A percentile compares a stretch with the other conserved stretches of the same genome.
phyloP scores from a whole-genome alignment of 2,329 filamentous ascomycete species.

The Colletotrichum phormii region DNA sequence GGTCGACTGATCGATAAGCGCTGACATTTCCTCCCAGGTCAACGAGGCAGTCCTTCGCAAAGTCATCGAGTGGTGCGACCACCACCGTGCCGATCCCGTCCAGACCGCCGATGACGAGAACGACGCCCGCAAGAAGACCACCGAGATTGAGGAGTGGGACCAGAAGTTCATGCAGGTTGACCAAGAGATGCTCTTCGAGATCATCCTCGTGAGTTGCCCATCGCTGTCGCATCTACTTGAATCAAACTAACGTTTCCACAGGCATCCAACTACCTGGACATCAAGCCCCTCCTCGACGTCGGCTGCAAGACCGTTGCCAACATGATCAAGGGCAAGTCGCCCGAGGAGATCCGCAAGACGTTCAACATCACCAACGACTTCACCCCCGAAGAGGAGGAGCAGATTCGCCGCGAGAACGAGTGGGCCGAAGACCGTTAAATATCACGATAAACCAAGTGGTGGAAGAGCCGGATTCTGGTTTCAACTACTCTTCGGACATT shows the following conservation, averaged over 20 bases:
- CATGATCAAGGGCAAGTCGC: conserved; percentile 99
- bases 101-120: conserved; percentile 87
- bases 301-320: conserved; percentile 99
- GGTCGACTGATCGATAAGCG: conserved; percentile 7
- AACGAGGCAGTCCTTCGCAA: conserved; percentile 95
- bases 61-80: conserved; percentile 97
- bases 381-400: conserved; percentile 98
- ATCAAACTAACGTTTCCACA: conserved; percentile 47
- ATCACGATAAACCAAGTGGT: neutral
- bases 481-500: neutral
- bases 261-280: conserved; percentile 99
- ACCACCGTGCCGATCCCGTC: conserved; percentile 92
- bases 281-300: conserved; percentile 97
- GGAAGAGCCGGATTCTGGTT: conserved; percentile 3
- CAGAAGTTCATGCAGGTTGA: conserved; percentile 99
- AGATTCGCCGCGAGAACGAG: conserved; percentile 92
- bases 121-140: conserved; percentile 96
- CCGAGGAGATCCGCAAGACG: conserved; percentile 98
- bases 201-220: conserved; percentile 82
- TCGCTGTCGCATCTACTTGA: neutral
- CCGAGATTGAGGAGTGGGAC: conserved; percentile 99
- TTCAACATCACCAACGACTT: conserved; percentile 99
- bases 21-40: conserved; percentile 63
- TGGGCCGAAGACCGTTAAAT: conserved; percentile 85
- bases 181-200: conserved; percentile 99